Evolutionary conservation across 176 grass and related monocot species (phyloP).

Genomic region (Miscanthus lutarioriparius): DNA sequence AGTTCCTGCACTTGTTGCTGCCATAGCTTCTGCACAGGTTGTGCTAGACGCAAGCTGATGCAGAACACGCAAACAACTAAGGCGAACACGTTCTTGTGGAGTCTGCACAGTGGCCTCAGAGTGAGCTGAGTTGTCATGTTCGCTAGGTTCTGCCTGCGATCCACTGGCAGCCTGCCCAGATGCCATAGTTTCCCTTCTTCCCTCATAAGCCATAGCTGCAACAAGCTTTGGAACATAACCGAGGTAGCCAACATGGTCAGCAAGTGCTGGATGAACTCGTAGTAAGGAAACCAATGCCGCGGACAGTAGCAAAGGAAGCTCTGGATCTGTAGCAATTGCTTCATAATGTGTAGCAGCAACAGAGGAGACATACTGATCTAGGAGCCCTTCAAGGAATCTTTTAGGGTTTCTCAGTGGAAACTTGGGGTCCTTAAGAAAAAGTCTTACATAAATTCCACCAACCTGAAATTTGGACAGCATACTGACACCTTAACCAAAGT

Average conservation of each 20-base stretch:
- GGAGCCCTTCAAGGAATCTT: slow-evolving; percentile 96
- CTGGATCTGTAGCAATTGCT: slow-evolving; percentile 69
- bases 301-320: slow-evolving; percentile 92
- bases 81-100: slow-evolving; percentile 89
- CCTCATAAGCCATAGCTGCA: slow-evolving; percentile 93
- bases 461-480: slow-evolving; percentile 69
- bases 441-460: slow-evolving; percentile 96
- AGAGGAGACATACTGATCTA: slow-evolving; percentile 98
- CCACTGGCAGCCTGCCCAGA: slow-evolving; percentile 53
- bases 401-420: slow-evolving; percentile 99
- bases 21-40: slow-evolving; percentile 99
- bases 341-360: slow-evolving; percentile 96
- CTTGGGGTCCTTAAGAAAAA: slow-evolving; percentile 98
- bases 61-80: slow-evolving; percentile 93
- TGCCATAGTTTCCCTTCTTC: slow-evolving; percentile 91
- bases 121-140: slow-evolving; percentile 44
- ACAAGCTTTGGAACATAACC: slow-evolving; percentile 98
- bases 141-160: slow-evolving; percentile 37
- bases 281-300: slow-evolving; percentile 94
- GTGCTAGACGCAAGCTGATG: slow-evolving; percentile 98
- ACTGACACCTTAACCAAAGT: slow-evolving; percentile 27
- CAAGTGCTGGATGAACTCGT: slow-evolving; percentile 93
- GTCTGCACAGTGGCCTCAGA: slow-evolving; percentile 57
- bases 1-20: slow-evolving; percentile 94
- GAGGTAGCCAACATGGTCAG: slow-evolving; percentile 99